These are phyloP conservation scores for Mortierella sp. DNA, from an alignment of 371 early-diverging fungal genomes.

Conservation along the genomic window DNA sequence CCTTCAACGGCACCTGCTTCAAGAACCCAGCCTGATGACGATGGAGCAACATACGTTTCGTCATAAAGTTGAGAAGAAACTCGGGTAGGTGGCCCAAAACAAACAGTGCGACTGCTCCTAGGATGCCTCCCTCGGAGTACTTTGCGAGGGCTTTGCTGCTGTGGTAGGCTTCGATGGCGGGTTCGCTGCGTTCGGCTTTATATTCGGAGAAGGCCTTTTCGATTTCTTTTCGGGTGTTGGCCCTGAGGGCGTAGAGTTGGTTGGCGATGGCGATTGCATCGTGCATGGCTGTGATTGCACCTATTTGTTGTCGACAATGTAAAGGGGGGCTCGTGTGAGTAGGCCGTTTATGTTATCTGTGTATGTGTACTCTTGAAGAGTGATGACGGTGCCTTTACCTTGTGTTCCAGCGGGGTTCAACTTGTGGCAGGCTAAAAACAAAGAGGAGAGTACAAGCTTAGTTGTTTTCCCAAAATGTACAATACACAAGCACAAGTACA, in stretches of 20 bases:
- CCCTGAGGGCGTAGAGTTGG: slow-evolving; percentile 25
- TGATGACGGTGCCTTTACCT: not conserved
- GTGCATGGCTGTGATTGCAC: slow-evolving; percentile 43
- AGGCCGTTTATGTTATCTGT: too few relatives aligned
- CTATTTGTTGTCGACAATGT: not conserved
- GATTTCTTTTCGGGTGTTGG: slow-evolving; percentile 15
- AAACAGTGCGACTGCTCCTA: not conserved
- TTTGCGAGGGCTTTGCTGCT: not conserved
- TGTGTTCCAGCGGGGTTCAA: slow-evolving; percentile 17
- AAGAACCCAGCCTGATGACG: not conserved
- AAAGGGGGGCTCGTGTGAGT: not conserved
- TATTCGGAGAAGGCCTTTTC: not conserved
- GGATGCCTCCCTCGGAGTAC: not conserved
- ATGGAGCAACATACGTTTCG: slow-evolving; percentile 5
- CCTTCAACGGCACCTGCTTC: not conserved
- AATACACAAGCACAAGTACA: not conserved
- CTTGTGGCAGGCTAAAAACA: not conserved
- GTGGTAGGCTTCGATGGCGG: not conserved
- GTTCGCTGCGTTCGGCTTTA: not conserved
- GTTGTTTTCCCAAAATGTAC: too few relatives aligned
- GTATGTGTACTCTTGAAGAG: too few relatives aligned
- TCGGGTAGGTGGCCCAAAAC: not conserved
- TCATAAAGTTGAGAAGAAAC: slow-evolving; percentile 10
- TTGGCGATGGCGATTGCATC: slow-evolving; percentile 42
- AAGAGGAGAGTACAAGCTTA: too few relatives aligned